Evolutionary conservation across 1,284 basidiomycete species (phyloP), one percentile per base, ranked within the genome.

Genomic region (Cryptococcus floricola): DNA sequence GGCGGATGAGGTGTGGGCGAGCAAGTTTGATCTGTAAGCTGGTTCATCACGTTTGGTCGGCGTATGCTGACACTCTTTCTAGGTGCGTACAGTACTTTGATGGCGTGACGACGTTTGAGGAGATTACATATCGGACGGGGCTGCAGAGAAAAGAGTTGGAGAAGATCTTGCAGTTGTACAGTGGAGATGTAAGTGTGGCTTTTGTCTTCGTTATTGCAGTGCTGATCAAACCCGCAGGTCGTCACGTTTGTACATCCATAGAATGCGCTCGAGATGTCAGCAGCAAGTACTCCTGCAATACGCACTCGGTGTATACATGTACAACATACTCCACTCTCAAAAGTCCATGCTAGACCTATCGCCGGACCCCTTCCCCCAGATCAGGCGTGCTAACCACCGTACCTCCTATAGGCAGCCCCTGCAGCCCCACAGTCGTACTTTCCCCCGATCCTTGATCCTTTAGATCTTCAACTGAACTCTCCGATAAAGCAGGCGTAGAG

Each of bases 21-120:
- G 61, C 48, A 69, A 73, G 39, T 76, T 76, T 58, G 74, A 76
- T 54, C 60, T 76, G 61, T 74, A 43, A 63, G 71, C 66, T 12
- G 41, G n/a, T 25, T 28, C 37, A 48, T 25, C 0, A 54, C 47
- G 54, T 28, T 18, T 14, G 18, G 16, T 16, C 16, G 38, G 18
- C 37, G 50, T 44, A 5, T 23, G 46, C n/a, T 48, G 16, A 46
- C 39, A 52, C 28, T 39, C 42, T 38, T 5, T 5, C 8, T 56
- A 73, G 68, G n/a, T 72, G 73, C 52, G 68, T 76, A 39, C 71
- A 74, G 61, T 75, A 75, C 62, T 69, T 77, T 52, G 71, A 78
- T 51, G 75, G 75, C 14, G 60, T 66, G 25, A 67, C 71, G 12
- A 71, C 74, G 1, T 68, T 75, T 50, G 74, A 77, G 53, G 75